phyloP scores from a whole-genome alignment of 306 rosid species.

The Sechiopsis laciniata region DNA sequence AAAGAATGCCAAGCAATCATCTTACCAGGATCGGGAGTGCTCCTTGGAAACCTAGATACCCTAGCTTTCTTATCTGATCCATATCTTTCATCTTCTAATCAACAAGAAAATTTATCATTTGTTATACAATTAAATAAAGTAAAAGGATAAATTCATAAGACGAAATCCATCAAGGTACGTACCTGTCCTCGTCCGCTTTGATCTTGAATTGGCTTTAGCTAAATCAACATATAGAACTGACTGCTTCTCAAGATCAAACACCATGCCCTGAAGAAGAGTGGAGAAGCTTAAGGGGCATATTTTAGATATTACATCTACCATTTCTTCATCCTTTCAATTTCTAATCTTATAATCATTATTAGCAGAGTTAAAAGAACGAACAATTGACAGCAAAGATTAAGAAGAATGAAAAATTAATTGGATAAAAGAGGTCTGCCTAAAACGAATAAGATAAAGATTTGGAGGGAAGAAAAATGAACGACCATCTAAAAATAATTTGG shows the following conservation, averaged over 20 bases:
- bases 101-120: conserved; percentile 21
- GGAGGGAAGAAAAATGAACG: background rate
- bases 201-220: conserved; percentile 88
- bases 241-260: conserved; percentile 90
- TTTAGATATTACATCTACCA: background rate
- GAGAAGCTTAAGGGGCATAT: background rate
- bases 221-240: conserved; percentile 78
- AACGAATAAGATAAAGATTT: background rate
- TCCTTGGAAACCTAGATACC: conserved; percentile 50
- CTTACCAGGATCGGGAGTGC: conserved; percentile 69
- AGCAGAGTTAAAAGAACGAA: background rate
- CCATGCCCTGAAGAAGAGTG: conserved; percentile 61
- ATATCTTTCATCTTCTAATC: conserved; percentile 64
- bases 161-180: conserved; percentile 8
- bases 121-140: conserved; percentile 4
- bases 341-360: background rate
- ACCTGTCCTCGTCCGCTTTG: conserved; percentile 76
- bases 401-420: background rate
- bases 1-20: conserved; percentile 21
- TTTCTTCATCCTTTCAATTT: background rate
- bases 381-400: background rate
- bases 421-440: background rate
- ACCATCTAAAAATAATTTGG: background rate
- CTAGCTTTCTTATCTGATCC: conserved; percentile 76
- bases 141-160: conserved; percentile 1